These are phyloP conservation scores for Paramyrothecium sp. DNA, from an alignment of 2,329 filamentous ascomycete genomes.

Conservation along the genomic window DNA sequence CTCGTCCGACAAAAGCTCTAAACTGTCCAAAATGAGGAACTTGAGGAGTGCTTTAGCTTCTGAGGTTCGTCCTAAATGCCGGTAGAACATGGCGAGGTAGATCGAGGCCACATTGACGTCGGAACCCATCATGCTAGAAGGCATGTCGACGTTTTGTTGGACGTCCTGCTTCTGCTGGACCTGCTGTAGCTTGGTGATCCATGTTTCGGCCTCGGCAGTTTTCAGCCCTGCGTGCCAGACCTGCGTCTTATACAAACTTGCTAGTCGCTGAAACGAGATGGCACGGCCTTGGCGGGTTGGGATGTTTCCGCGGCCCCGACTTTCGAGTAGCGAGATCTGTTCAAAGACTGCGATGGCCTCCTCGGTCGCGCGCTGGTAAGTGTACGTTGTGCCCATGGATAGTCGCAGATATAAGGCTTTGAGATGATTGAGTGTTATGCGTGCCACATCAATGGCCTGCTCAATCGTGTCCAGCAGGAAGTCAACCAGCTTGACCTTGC, in stretches of 20 bases:
- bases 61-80: conserved; percentile 21
- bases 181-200: conserved; percentile 32
- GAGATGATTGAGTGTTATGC: conserved; percentile 30
- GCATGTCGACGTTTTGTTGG: conserved; percentile 37
- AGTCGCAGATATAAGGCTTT: conserved; percentile 35
- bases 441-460: conserved; percentile 29
- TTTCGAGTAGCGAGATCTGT: conserved; percentile 33
- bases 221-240: conserved; percentile 24
- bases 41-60: conserved; percentile 27
- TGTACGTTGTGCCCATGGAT: conserved; percentile 31
- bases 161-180: conserved; percentile 33
- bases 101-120: conserved; percentile 40
- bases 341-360: conserved; percentile 32
- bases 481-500: conserved; percentile 27
- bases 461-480: conserved; percentile 28
- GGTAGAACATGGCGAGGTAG: conserved; percentile 36
- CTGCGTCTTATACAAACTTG: conserved; percentile 33
- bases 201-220: conserved; percentile 22
- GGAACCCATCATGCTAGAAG: conserved; percentile 36
- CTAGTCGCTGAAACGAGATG: conserved; percentile 37
- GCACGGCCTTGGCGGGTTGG: conserved; percentile 36
- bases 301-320: conserved; percentile 36
- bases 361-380: conserved; percentile 32
- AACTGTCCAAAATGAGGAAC: conserved; percentile 32
- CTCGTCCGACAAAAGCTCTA: conserved; percentile 36